These are phyloP conservation scores for Tetrahymena borealis DNA, from an alignment of 73 alveolate genomes.

Conservation along the genomic window DNA sequence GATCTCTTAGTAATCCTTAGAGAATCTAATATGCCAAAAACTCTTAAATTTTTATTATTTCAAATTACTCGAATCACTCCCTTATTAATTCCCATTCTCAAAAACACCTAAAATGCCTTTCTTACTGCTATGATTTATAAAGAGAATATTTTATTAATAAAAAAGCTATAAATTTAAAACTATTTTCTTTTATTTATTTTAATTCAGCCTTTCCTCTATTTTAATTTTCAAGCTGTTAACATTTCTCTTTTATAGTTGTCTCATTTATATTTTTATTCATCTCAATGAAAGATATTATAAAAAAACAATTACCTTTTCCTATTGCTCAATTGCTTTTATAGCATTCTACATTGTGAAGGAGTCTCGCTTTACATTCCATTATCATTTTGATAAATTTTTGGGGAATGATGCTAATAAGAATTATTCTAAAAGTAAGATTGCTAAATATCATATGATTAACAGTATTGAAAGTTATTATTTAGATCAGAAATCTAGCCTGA, in stretches of 20 bases:
- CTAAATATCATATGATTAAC: not conserved
- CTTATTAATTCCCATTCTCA: not conserved
- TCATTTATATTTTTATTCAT: no score
- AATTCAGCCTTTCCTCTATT: no score
- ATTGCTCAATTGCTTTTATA: not conserved
- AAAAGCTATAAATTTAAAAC: no score
- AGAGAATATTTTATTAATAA: not conserved
- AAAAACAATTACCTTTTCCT: not conserved
- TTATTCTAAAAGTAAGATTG: not conserved
- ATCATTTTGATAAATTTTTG: not conserved
- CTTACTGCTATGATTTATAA: not conserved
- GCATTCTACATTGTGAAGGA: not conserved
- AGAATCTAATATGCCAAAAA: not conserved
- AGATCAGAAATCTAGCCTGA: not conserved
- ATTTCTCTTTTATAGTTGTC: no score
- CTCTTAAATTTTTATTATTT: not conserved
- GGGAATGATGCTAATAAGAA: not conserved
- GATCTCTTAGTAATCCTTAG: not conserved
- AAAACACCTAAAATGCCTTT: not conserved
- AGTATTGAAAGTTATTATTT: not conserved
- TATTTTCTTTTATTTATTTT: not conserved
- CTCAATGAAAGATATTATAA: not conserved
- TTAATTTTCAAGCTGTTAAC: no score
- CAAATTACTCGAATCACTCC: not conserved
- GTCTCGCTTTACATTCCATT: not conserved